Percentiles rank a stretch among this genome's conserved stretches.
Evolutionary conservation across 2,329 filamentous ascomycete species (phyloP).

Genomic region (Reticulascus tulasneorum): DNA sequence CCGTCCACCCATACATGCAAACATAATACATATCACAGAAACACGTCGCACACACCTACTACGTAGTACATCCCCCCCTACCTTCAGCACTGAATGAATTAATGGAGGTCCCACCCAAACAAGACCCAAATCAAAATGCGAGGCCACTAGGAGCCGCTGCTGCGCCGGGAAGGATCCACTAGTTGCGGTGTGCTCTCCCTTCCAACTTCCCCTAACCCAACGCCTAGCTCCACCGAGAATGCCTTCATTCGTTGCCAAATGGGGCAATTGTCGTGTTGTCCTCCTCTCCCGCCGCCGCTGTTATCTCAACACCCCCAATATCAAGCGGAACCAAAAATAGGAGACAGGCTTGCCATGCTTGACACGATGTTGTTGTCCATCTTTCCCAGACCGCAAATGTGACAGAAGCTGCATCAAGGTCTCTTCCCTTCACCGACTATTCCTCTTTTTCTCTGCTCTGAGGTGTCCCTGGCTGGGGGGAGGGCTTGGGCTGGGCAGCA

Average conservation of each 20-base stretch:
- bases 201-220: slow-evolving; percentile 11
- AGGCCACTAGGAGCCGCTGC: too few species aligned
- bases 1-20: too few species aligned
- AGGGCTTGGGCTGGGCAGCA: slow-evolving; percentile 13
- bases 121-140: slow-evolving; percentile 13
- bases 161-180: too few species aligned
- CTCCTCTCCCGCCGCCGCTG: background rate
- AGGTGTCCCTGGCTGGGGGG: slow-evolving; percentile 1
- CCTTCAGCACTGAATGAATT: slow-evolving; percentile 8
- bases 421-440: slow-evolving; percentile 13
- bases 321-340: too few species aligned
- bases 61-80: background rate
- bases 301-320: slow-evolving; percentile 1
- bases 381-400: slow-evolving; percentile 14
- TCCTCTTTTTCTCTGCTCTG: background rate
- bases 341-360: too few species aligned
- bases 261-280: slow-evolving; percentile 2
- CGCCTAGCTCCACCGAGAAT: slow-evolving; percentile 1
- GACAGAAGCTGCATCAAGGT: slow-evolving; percentile 7
- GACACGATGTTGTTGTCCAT: too few species aligned
- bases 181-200: too few species aligned
- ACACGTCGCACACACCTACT: slow-evolving; percentile 9
- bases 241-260: slow-evolving; percentile 5
- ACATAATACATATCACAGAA: too few species aligned
- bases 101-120: slow-evolving; percentile 10